Base-by-base conservation (phyloP, 2,329 filamentous ascomycete species). In the Esteya vermicola region DNA sequence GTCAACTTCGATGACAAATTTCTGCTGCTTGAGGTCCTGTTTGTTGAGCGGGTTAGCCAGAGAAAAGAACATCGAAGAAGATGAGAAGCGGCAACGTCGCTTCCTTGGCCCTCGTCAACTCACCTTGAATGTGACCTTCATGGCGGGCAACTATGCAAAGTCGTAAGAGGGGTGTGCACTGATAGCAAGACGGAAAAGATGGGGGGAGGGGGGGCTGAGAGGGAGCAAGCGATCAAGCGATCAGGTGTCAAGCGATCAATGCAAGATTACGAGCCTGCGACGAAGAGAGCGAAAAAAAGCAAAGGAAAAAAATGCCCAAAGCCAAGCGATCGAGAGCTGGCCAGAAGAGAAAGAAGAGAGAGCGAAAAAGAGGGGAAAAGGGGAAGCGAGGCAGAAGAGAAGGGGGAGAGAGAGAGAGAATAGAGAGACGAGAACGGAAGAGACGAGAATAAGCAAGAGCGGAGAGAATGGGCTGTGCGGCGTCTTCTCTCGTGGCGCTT, bases 21-120 rank as follows among this genome's bases (percentile, higher is more conserved):
- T 95, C 62, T 95, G 84, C 64, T 96, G 91, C 72, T 95, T 96
- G 56, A 98, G 74, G 68, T 98, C 91, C 88, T 95, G 53, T n/a
- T n/a, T n/a, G n/a, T n/a, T n/a, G n/a, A 26, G n/a, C 28, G 7
- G 6, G 28, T 31, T 16, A 31, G 28, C 28, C 12, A 16, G 14
- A 14, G 32, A 7, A 9, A 31, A n/a, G 40, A 43, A 40, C 45
- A 38, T 37, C 30, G 26, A 32, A 45, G 51, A 33, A 47, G 47
- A 21, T 13, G 5, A 31, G 6, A 16, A 23, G 21, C 14, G 5
- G 19, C 4, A n/a, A 21, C 21, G 7, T 16, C 8, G 16, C 18
- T n/a, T 23, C 18, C 10, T 6, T 20, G 21, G 30, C 12, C n/a
- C 27, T 16, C 36, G 20, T 9, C 10, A 33, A 52, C 67, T 46